Evolutionary conservation across 78 protist species (phyloP).

Genomic region (Cavenderia fasciculata): DNA sequence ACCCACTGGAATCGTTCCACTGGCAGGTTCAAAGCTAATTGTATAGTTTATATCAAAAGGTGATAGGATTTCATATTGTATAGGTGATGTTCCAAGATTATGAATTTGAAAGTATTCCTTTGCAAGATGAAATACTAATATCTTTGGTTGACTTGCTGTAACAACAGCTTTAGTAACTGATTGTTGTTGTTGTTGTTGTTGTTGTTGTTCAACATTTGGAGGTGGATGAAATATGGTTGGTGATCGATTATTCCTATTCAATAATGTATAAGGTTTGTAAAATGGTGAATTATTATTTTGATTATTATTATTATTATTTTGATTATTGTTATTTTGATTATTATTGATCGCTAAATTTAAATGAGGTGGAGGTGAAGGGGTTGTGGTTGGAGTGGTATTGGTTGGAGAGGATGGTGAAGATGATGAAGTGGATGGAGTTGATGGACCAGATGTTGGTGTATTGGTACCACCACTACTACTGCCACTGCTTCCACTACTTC

Average conservation of each 20-base stretch:
- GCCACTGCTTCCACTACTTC: not conserved
- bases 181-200: not conserved
- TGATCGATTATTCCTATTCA: too few species aligned
- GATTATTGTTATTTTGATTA: not conserved
- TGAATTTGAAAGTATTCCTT: constrained; percentile 57
- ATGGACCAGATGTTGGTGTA: not conserved
- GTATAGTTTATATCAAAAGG: constrained; percentile 55
- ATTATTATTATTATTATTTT: not conserved
- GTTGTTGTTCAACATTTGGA: not conserved
- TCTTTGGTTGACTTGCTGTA: constrained; percentile 40
- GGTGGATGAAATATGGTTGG: too few species aligned
- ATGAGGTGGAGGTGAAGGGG: not conserved
- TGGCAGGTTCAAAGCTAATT: constrained; percentile 15
- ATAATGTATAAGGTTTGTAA: too few species aligned
- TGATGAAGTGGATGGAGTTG: not conserved
- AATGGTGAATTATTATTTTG: too few species aligned
- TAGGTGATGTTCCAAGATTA: constrained; percentile 42
- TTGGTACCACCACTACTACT: not conserved
- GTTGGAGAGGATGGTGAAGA: not conserved
- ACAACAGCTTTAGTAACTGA: not conserved
- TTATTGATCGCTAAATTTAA: not conserved
- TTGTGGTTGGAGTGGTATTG: not conserved
- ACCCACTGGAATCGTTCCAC: constrained; percentile 32
- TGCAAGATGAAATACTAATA: constrained; percentile 41
- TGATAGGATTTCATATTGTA: constrained; percentile 41